These are phyloP conservation scores for Sophora flavescens DNA, from an alignment of 306 rosid genomes.

Conservation along the genomic window DNA sequence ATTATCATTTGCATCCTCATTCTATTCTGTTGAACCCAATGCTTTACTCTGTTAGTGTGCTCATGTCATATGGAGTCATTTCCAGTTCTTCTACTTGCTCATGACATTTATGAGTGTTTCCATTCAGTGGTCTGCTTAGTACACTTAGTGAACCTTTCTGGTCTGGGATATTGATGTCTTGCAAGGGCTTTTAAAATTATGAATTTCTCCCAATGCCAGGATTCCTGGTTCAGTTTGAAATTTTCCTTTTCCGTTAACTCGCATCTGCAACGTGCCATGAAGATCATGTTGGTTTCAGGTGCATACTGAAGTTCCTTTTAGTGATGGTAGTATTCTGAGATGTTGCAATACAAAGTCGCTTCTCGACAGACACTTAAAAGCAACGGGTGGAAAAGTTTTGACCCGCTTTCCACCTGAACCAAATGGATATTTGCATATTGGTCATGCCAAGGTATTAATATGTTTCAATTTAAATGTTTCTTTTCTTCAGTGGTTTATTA, in stretches of 20 bases:
- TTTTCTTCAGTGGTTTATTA: neutral
- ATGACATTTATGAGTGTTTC: constrained; percentile 16
- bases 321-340: constrained; percentile 83
- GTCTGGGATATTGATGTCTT: constrained; percentile 27
- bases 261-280: constrained; percentile 34
- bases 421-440: constrained; percentile 96
- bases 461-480: constrained; percentile 13
- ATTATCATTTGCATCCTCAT: neutral
- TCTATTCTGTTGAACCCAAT: constrained; percentile 22
- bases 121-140: neutral
- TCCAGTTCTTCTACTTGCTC: constrained; percentile 1
- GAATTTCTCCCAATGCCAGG: constrained; percentile 19
- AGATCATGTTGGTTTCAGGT: constrained; percentile 66
- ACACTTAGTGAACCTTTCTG: neutral
- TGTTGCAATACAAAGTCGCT: constrained; percentile 84
- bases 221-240: constrained; percentile 19
- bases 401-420: constrained; percentile 99
- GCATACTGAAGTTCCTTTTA: constrained; percentile 90
- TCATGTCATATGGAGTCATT: neutral
- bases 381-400: constrained; percentile 73
- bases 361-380: constrained; percentile 83
- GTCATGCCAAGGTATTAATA: constrained; percentile 91
- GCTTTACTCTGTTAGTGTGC: neutral
- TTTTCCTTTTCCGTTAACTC: neutral
- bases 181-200: constrained; percentile 30